phyloP scores from a whole-genome alignment of 257 asterid genomes.

The Jaltomata sinuosa region DNA sequence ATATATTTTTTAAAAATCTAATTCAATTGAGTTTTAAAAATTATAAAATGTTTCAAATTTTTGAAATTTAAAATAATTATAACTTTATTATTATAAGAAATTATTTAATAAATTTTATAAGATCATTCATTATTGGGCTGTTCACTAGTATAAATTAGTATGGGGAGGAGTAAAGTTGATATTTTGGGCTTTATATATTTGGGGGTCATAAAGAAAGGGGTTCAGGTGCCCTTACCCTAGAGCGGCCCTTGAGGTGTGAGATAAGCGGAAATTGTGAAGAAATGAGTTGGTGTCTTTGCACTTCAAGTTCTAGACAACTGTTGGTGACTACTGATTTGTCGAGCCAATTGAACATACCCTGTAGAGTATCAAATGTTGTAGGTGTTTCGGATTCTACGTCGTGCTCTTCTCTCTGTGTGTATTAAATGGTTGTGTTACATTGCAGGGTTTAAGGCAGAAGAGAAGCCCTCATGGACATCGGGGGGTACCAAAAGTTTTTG shows the following conservation, averaged over 20 bases:
- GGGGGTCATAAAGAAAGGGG: neutral
- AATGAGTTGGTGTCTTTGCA: slow-evolving; percentile 30
- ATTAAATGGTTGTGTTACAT: neutral
- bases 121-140: no score
- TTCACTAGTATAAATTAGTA: no score
- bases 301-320: slow-evolving; percentile 15
- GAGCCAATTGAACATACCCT: slow-evolving; percentile 12
- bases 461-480: slow-evolving; percentile 5
- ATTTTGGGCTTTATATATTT: neutral
- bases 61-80: no score
- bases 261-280: slow-evolving; percentile 5
- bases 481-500: slow-evolving; percentile 32
- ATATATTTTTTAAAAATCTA: no score
- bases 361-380: slow-evolving; percentile 16
- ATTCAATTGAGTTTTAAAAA: no score
- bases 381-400: neutral
- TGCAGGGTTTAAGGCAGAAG: slow-evolving; percentile 45
- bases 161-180: no score
- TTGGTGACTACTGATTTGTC: slow-evolving; percentile 15
- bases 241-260: neutral
- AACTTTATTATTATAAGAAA: no score
- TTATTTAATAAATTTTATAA: no score
- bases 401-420: neutral
- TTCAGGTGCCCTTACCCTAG: neutral
- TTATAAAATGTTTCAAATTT: no score